Base-by-base conservation (phyloP, 768 basidiomycete genomes). In the Rhodocollybia butyracea region DNA sequence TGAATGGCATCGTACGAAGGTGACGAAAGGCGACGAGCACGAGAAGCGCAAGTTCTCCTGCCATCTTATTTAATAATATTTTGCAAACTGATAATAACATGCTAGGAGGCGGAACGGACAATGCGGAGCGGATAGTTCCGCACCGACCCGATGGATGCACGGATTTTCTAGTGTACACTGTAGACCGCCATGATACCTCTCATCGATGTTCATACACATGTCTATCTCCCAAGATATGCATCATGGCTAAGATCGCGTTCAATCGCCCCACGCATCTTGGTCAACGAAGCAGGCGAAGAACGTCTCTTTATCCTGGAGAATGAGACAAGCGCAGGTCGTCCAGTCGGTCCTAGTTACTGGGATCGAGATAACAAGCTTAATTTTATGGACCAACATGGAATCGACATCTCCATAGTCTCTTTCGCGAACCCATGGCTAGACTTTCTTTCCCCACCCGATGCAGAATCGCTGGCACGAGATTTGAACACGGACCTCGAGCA, bases 351-450 rank as follows among this genome's bases (percentile, higher is more conserved):
- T 22, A 91, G 91, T 76, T 93, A 93, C 65, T 94, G 89, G 89
- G 88, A 91, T 57, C 68, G 83, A 47, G 73, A 75, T 55, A 85
- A 88, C 64, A 94, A 94, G 70, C 72, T 95, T 38, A 76, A 74
- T 61, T 95, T 94, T 67, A 95, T 94, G 92, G 84, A 89, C 57
- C 78, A 66, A 60, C 91, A 94, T 66, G 83, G 81, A n/a, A 93
- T 94, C 40, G 83, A 89, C 67, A 70, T 91, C 40, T 91, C 88
- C 19, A 78, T 92, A 27, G 85, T 91, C 54, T 91, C 90, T 66
- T 81, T 89, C 24, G 92, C 92, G 26, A 94, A 95, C 64, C 93
- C 92, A 7, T 95, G 92, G 92, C 81, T 94, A 29, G 93, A 95
- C 68, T 94, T 94, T 64, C 79, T 95, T 26, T 69, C 86, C 4